A percentile compares a stretch with the other conserved stretches of the same genome.
Conservation (phyloP, 129 eudicot species). For the Helianthus tuberosus region DNA sequence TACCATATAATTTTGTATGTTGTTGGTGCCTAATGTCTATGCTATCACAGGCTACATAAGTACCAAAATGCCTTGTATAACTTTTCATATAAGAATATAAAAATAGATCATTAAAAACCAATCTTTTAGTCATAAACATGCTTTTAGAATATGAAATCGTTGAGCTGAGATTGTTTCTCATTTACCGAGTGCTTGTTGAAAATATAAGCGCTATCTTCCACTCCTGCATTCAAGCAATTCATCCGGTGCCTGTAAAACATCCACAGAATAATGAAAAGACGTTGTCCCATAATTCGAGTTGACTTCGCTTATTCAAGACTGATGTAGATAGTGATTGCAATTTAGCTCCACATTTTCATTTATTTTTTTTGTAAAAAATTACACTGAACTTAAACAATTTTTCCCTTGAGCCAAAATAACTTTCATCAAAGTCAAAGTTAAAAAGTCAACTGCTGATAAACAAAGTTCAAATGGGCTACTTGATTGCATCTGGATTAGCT, state of each 20-base stretch:
- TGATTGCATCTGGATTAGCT: neutral
- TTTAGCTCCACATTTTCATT: neutral
- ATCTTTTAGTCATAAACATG: neutral
- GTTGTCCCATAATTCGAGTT: neutral
- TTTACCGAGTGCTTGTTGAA: conserved; percentile 35
- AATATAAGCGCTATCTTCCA: conserved; percentile 73
- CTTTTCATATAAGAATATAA: too few relatives aligned
- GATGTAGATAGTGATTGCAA: neutral
- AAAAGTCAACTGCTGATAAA: neutral
- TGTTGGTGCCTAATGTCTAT: too few relatives aligned
- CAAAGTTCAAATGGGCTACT: neutral
- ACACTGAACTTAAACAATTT: neutral
- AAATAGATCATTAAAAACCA: neutral
- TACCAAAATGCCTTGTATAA: too few relatives aligned
- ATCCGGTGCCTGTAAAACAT: conserved; percentile 73
- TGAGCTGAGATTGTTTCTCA: conserved; percentile 45
- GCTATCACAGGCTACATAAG: too few relatives aligned
- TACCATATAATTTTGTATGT: too few relatives aligned
- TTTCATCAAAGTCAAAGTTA: neutral
- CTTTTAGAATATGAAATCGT: conserved; percentile 76
- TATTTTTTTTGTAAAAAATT: neutral
- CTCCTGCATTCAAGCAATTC: conserved; percentile 74
- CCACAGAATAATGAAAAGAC: neutral
- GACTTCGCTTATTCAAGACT: neutral
- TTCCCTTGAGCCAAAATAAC: neutral